These are phyloP conservation scores for Penicillium argentinense DNA, from an alignment of 495 filamentous ascomycete genomes.

Conservation along the genomic window DNA sequence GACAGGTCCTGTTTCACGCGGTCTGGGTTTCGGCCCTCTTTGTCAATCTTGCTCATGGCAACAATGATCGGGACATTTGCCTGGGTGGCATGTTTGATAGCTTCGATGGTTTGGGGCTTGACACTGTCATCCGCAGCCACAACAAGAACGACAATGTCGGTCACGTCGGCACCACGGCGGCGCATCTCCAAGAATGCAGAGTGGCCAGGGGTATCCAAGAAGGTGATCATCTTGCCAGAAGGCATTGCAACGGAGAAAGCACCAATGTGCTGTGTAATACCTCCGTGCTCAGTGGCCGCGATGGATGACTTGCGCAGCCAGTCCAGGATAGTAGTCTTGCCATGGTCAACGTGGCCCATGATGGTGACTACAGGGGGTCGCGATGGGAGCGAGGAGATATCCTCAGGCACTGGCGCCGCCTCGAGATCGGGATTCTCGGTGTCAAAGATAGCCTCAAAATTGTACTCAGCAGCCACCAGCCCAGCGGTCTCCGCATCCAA, in stretches of 20 bases:
- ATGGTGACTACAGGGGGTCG: constrained; percentile 97
- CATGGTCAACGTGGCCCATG: constrained; percentile 99
- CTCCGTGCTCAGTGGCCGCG: constrained; percentile 87
- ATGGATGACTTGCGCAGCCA: constrained; percentile 92
- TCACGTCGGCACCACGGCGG: constrained; percentile 91
- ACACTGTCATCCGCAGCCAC: constrained; percentile 98
- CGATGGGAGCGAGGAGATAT: constrained; percentile 65
- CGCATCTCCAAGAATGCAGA: constrained; percentile 96
- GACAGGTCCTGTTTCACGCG: constrained; percentile 86
- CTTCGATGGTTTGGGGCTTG: constrained; percentile 95
- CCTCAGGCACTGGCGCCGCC: constrained; percentile 66
- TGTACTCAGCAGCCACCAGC: constrained; percentile 87
- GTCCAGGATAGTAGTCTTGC: constrained; percentile 95
- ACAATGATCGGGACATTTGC: constrained; percentile 95
- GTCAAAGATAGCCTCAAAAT: constrained; percentile 87
- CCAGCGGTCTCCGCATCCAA: constrained; percentile 89
- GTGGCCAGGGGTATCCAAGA: constrained; percentile 96
- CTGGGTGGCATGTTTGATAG: constrained; percentile 88
- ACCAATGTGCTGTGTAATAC: constrained; percentile 98
- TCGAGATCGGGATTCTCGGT: constrained; percentile 66
- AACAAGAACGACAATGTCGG: constrained; percentile 94
- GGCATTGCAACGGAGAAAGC: constrained; percentile 94
- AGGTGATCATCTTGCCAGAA: constrained; percentile 84
- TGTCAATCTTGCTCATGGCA: constrained; percentile 98
- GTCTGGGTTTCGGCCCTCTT: constrained; percentile 73